Evolutionary conservation across 805 yeast genomes (phyloP).

Genomic region (Candida khao-thaluensis): DNA sequence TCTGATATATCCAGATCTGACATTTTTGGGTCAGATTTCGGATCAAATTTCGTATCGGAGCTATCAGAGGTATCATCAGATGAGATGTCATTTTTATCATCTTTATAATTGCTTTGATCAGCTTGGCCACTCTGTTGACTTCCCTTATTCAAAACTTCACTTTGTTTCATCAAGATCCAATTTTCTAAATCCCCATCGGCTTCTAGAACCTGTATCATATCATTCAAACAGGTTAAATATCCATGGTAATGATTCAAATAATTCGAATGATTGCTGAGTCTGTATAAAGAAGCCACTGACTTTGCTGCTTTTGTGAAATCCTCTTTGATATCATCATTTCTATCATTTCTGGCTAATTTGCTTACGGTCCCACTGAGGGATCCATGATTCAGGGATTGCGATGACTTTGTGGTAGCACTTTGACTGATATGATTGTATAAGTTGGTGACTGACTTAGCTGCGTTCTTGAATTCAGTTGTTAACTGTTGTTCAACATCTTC

Average conservation of each 20-base stretch:
- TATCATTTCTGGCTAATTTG: not conserved
- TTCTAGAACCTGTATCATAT: constrained; percentile 44
- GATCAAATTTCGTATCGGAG: too few species aligned
- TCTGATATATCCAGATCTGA: constrained; percentile 9
- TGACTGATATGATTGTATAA: constrained; percentile 26
- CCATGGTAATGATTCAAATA: constrained; percentile 53
- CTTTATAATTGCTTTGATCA: too few species aligned
- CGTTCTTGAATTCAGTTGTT: constrained; percentile 62
- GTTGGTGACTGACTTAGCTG: constrained; percentile 70
- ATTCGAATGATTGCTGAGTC: constrained; percentile 55
- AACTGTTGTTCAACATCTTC: constrained; percentile 52
- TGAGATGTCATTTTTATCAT: not conserved
- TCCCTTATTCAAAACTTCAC: constrained; percentile 33
- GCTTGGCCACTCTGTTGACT: too few species aligned
- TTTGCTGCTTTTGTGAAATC: constrained; percentile 44
- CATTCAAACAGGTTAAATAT: constrained; percentile 60
- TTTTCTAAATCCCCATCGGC: constrained; percentile 48
- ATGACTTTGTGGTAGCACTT: constrained; percentile 7
- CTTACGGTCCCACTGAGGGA: not conserved
- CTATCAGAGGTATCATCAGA: not conserved
- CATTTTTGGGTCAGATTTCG: not conserved
- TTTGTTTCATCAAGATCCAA: constrained; percentile 50
- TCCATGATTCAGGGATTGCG: constrained; percentile 2
- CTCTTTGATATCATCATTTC: constrained; percentile 11
- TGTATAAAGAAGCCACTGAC: constrained; percentile 51